A percentile compares a stretch with the other conserved stretches of the same genome.
phyloP scores from a whole-genome alignment of 495 filamentous ascomycete species.

The Halenospora varia region DNA sequence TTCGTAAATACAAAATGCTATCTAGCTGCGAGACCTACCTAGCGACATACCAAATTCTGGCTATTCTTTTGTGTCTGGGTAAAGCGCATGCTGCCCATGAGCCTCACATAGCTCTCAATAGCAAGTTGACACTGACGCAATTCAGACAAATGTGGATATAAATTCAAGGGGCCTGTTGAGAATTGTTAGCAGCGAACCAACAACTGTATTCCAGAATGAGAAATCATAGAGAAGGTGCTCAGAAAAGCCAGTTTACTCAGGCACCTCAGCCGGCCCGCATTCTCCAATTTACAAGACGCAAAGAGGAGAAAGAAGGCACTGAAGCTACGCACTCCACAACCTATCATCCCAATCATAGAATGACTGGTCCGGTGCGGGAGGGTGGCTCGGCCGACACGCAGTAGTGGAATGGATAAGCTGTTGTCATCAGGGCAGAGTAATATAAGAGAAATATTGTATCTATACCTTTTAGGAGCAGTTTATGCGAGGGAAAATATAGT shows the following conservation, averaged over 20 bases:
- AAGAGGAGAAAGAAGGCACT: constrained; percentile 23
- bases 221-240: constrained; percentile 21
- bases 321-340: constrained; percentile 76
- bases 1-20: neutral
- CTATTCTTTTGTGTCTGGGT: too few species aligned
- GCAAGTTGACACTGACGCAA: too few species aligned
- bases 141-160: too few species aligned
- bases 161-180: too few species aligned
- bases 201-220: neutral
- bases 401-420: constrained; percentile 99
- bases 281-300: constrained; percentile 28
- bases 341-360: constrained; percentile 61
- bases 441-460: constrained; percentile 3
- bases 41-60: too few species aligned
- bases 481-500: neutral
- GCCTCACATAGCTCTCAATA: too few species aligned
- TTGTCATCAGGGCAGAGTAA: constrained; percentile 72
- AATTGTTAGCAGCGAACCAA: neutral
- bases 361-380: constrained; percentile 71
- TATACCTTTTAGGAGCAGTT: constrained; percentile 25
- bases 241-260: constrained; percentile 36
- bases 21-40: neutral
- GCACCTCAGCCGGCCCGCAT: constrained; percentile 26
- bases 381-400: constrained; percentile 65
- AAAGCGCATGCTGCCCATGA: too few species aligned